These are phyloP conservation scores for Chrysopogon serrulatus DNA, from an alignment of 176 grass and related monocot species.

Conservation along the genomic window DNA sequence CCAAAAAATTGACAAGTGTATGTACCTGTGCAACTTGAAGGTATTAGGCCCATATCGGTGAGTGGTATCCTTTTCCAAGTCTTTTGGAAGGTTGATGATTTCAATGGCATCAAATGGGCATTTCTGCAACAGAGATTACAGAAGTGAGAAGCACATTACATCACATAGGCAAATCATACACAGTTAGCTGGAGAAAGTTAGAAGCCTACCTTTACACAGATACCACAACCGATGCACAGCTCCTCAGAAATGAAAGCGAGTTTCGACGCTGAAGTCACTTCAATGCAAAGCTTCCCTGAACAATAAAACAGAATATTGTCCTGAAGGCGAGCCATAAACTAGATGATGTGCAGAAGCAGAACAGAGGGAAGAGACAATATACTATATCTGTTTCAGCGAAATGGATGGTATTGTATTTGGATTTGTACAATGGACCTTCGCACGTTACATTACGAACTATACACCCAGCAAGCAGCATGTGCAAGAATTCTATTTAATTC, in stretches of 20 bases:
- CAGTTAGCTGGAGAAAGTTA: background rate
- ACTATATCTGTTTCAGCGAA: background rate
- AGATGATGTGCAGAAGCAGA: background rate
- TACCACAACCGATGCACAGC: slow-evolving; percentile 92
- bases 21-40: slow-evolving; percentile 92
- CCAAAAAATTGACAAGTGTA: background rate
- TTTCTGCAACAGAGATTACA: slow-evolving; percentile 57
- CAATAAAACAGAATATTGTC: background rate
- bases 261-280: slow-evolving; percentile 54
- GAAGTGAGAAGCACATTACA: background rate
- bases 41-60: slow-evolving; percentile 93
- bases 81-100: slow-evolving; percentile 95
- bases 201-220: slow-evolving; percentile 79
- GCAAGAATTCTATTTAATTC: background rate
- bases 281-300: slow-evolving; percentile 89
- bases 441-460: no score
- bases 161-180: background rate
- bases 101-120: slow-evolving; percentile 93
- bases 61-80: slow-evolving; percentile 88
- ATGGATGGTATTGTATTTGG: background rate
- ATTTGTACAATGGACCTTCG: background rate
- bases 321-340: background rate
- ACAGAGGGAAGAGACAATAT: background rate
- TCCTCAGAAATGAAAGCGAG: slow-evolving; percentile 92
- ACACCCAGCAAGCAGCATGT: background rate